These are phyloP conservation scores for Ceratorhiza oryzae-sativae DNA, from an alignment of 1,284 basidiomycete species.

Conservation along the genomic window DNA sequence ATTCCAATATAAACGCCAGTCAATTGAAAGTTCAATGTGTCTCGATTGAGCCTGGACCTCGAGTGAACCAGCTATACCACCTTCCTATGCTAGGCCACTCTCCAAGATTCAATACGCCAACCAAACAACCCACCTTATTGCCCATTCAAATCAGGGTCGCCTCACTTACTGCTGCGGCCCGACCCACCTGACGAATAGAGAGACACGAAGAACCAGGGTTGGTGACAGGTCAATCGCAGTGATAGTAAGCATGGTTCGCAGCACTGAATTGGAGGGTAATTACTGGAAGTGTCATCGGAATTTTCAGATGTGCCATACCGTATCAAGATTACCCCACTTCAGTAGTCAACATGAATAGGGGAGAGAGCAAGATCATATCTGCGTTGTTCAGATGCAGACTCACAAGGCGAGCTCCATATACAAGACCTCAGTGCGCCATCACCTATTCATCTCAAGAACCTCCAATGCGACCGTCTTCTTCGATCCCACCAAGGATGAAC, in stretches of 20 bases:
- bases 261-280: conserved; percentile 56
- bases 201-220: conserved; percentile 47
- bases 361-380: conserved; percentile 54
- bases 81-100: conserved; percentile 54
- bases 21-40: conserved; percentile 60
- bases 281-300: conserved; percentile 46
- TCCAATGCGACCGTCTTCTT: conserved; percentile 59
- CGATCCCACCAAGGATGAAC: conserved; percentile 66
- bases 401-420: conserved; percentile 59
- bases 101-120: conserved; percentile 57
- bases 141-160: conserved; percentile 60
- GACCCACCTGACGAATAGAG: no score
- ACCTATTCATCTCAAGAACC: conserved; percentile 66
- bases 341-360: conserved; percentile 42
- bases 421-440: conserved; percentile 59
- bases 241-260: conserved; percentile 58
- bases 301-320: conserved; percentile 28
- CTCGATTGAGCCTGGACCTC: conserved; percentile 54
- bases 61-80: conserved; percentile 65
- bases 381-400: conserved; percentile 61
- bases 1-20: no score
- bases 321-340: conserved; percentile 41
- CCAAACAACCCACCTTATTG: conserved; percentile 59
- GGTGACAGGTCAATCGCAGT: conserved; percentile 55
- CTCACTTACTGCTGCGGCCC: conserved; percentile 47